Conservation (phyloP, 139 green algal species). For the Mesostigma viride region DNA sequence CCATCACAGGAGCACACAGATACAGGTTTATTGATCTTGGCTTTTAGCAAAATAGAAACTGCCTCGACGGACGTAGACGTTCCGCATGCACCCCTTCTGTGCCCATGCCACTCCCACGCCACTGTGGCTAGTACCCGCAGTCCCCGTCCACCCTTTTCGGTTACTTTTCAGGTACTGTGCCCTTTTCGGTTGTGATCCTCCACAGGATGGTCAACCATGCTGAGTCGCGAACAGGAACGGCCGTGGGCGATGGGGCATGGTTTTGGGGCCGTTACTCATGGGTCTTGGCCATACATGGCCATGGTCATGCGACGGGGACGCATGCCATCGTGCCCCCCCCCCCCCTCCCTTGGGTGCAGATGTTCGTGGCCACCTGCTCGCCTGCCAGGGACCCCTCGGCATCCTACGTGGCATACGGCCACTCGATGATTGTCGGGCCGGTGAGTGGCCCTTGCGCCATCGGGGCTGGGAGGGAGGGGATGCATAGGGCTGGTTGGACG, state of each 20-base stretch:
- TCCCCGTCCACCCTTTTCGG: too few species aligned
- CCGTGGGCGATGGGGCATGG: background rate
- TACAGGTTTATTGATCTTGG: too few species aligned
- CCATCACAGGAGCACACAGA: too few species aligned
- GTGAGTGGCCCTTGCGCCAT: too few species aligned
- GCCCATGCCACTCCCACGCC: too few species aligned
- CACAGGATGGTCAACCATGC: background rate
- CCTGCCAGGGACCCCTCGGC: constrained; percentile 55
- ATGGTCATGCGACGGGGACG: background rate
- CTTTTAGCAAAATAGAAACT: too few species aligned
- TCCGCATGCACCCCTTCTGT: too few species aligned
- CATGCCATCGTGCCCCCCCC: background rate
- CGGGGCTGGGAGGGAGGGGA: too few species aligned
- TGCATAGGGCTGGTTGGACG: too few species aligned
- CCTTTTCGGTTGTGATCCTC: background rate
- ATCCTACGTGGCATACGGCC: constrained; percentile 34
- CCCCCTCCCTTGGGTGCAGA: constrained; percentile 35
- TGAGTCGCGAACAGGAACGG: background rate
- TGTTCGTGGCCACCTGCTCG: constrained; percentile 84
- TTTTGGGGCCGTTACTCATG: background rate
- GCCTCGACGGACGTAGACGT: too few species aligned
- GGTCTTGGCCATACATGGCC: background rate
- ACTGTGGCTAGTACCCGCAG: too few species aligned
- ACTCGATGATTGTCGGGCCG: constrained; percentile 36
- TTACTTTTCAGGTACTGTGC: background rate